Conservation (phyloP, 805 yeast species). For the Candida tammaniensis region DNA sequence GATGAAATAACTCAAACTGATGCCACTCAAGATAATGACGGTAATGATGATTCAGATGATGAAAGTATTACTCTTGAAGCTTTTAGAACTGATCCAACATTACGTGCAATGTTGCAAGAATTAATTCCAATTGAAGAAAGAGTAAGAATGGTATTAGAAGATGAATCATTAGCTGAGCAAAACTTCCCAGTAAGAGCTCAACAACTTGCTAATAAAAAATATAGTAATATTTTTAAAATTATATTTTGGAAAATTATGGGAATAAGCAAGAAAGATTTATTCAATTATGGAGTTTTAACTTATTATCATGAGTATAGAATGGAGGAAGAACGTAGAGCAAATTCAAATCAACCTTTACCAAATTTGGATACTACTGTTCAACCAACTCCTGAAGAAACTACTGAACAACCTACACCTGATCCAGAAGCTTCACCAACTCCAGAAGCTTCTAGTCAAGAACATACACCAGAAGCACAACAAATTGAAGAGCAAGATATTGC, state of each 20-base stretch:
- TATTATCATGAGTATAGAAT: constrained; percentile 14
- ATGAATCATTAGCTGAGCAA: constrained; percentile 27
- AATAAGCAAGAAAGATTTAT: constrained; percentile 44
- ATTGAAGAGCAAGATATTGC: no score
- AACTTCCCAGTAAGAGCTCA: constrained; percentile 47
- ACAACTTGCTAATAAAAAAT: constrained; percentile 33
- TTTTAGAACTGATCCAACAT: constrained; percentile 34
- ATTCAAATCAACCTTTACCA: constrained; percentile 5
- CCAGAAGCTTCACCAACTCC: no score
- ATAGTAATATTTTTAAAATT: constrained; percentile 25
- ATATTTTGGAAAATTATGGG: constrained; percentile 60
- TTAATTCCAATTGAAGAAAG: constrained; percentile 40
- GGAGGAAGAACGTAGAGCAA: constrained; percentile 10
- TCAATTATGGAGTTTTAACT: constrained; percentile 46
- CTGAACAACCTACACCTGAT: no score
- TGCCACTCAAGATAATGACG: not conserved
- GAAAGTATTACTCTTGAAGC: constrained; percentile 27
- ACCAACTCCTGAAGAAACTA: not conserved
- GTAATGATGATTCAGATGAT: constrained; percentile 13
- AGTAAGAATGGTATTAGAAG: constrained; percentile 39
- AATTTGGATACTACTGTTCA: not conserved
- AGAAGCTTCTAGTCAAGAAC: no score
- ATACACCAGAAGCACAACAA: no score
- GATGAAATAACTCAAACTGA: no score
- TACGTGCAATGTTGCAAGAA: constrained; percentile 36